Percentiles rank a stretch among this genome's conserved stretches.
Evolutionary conservation across 1,139 yeast genomes (phyloP).

Genomic region (Saccharomyces hybrid): DNA sequence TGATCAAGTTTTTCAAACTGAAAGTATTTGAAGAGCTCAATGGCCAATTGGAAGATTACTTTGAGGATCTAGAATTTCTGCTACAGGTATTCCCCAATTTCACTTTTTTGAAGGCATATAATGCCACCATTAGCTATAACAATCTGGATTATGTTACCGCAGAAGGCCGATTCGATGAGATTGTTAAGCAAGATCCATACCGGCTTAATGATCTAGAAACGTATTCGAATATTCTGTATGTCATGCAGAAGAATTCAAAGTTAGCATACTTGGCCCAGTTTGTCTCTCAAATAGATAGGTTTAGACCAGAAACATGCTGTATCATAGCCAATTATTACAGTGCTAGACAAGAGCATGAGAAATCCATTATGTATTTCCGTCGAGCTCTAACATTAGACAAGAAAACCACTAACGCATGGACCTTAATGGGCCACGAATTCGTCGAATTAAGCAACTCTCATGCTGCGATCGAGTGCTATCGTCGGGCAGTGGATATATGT

Average conservation of each 20-base stretch:
- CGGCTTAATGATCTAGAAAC: conserved; percentile 85
- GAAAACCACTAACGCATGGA: conserved; percentile 89
- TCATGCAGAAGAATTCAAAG: conserved; percentile 82
- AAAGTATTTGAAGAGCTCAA: conserved; percentile 73
- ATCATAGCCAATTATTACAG: conserved; percentile 91
- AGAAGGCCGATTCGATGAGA: conserved; percentile 67
- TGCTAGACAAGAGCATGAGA: conserved; percentile 86
- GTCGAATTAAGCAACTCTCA: conserved; percentile 93
- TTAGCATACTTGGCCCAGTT: conserved; percentile 81
- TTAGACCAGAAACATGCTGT: conserved; percentile 92
- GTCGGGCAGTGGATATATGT: conserved; percentile 84
- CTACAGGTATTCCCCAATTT: conserved; percentile 58
- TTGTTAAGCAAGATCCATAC: conserved; percentile 71
- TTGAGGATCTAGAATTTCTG: conserved; percentile 42
- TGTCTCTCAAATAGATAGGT: conserved; percentile 74
- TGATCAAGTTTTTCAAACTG: conserved; percentile 63
- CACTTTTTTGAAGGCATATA: conserved; percentile 67
- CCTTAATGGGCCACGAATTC: conserved; percentile 97
- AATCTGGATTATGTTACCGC: conserved; percentile 74
- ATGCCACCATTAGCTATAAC: conserved; percentile 77
- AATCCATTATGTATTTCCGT: conserved; percentile 86
- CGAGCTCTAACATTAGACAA: conserved; percentile 79
- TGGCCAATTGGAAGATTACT: conserved; percentile 51
- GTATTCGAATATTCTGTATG: conserved; percentile 87
- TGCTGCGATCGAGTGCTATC: conserved; percentile 93